Evolutionary conservation across 2,329 filamentous ascomycete genomes (phyloP), one percentile per base, ranked within the genome.

Genomic region (Colletotrichum viniferum): DNA sequence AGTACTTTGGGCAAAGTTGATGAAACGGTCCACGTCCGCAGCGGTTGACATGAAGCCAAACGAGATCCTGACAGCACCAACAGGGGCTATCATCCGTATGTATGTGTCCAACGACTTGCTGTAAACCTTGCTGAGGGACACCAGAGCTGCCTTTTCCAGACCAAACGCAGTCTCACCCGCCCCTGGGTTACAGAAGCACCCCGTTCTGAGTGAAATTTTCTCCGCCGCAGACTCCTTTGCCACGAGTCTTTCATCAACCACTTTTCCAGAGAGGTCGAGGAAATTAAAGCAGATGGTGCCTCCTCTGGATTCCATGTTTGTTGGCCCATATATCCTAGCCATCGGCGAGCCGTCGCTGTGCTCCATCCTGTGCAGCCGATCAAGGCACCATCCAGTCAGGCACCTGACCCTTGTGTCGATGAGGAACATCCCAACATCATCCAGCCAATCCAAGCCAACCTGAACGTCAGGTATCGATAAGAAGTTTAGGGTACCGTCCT

Each of bases 181-280:
- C 4, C 85, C 85, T 0, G 85, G 85, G 52, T 87, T 86, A 74
- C 85, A 86, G 76, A 86, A 86, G 62, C 85, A 87, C 5, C 85
- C 85, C 3, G 84, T 86, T 13, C 85, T 80, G 10, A 87, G 74
- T 7, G 84, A 86, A 30, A 87, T 86, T 56, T 78, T 78, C 1
- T 78, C 81, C 0, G 77, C 79, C 0, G 84, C 79, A 0, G 84
- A 83, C 76, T 83, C 85, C 4, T 65, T 55, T 0, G 79, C 84
- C 2, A 87, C 82, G 1, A 85, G 66, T 18, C 84, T 80, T 69
- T 85, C 84, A 60, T 86, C 85, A 0, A 86, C 79, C 4, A 84
- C 58, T 3, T 74, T 74, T 9, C 84, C 85, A 0, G 55, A 24
- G 0, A 73, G 62, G 58, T 86, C 84, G 7, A 86, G n/a, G 1